Percentiles rank a stretch among this genome's conserved stretches.
Conservation (phyloP, 1,139 yeast species). For the Geotrichum siamense region DNA sequence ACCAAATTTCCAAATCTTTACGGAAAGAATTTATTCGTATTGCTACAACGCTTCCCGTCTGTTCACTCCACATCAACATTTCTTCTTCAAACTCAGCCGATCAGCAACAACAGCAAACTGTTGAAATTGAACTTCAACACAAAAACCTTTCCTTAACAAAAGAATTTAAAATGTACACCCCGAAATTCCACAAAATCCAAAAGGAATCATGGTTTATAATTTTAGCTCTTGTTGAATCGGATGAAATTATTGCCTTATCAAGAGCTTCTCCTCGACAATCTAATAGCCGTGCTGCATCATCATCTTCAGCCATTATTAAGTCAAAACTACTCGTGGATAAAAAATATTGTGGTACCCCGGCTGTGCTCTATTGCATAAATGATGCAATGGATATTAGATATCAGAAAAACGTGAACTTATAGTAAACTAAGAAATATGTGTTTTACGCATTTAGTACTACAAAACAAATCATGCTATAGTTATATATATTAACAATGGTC, state of each 20-base stretch:
- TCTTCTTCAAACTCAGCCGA: slow-evolving; percentile 25
- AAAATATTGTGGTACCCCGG: slow-evolving; percentile 10
- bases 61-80: slow-evolving; percentile 33
- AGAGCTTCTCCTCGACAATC: slow-evolving; percentile 22
- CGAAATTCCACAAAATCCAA: slow-evolving; percentile 83
- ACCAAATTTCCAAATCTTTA: slow-evolving; percentile 35
- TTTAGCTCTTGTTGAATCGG: slow-evolving; percentile 40
- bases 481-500: too few relatives aligned
- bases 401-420: not conserved
- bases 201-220: slow-evolving; percentile 91
- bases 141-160: slow-evolving; percentile 44
- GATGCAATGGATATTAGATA: slow-evolving; percentile 22
- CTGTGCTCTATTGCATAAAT: slow-evolving; percentile 22
- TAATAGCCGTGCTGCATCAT: not conserved
- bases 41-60: slow-evolving; percentile 45
- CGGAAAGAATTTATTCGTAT: slow-evolving; percentile 36
- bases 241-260: slow-evolving; percentile 24
- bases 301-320: slow-evolving; percentile 6
- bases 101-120: too few relatives aligned
- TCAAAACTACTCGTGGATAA: slow-evolving; percentile 16
- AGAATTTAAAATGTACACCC: slow-evolving; percentile 64
- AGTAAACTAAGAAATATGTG: not conserved
- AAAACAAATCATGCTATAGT: not conserved
- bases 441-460: not conserved
- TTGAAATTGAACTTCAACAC: slow-evolving; percentile 48